phyloP scores from a whole-genome alignment of 2,329 filamentous ascomycete species.

The Nemania sp. region DNA sequence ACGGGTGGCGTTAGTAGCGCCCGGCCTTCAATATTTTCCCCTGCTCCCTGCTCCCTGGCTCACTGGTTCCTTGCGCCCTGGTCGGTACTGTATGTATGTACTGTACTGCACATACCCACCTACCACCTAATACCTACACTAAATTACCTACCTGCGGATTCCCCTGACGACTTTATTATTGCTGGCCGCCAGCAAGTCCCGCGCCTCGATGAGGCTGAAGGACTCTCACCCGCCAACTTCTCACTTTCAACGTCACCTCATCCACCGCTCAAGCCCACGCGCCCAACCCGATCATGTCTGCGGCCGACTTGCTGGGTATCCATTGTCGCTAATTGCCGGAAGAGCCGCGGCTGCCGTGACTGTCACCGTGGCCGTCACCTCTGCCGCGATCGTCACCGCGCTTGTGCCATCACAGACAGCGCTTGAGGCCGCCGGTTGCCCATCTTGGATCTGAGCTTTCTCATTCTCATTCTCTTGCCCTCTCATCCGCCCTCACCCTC shows the following conservation, averaged over 20 bases:
- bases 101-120: too few species aligned
- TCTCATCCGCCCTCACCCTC: too few species aligned
- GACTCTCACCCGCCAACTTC: conserved; percentile 25
- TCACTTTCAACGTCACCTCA: conserved; percentile 34
- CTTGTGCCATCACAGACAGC: conserved; percentile 1
- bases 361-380: conserved; percentile 2
- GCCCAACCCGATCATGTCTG: conserved; percentile 19
- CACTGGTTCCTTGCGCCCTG: too few species aligned
- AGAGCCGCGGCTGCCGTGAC: conserved; percentile 13
- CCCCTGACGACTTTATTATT: too few species aligned
- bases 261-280: conserved; percentile 21
- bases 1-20: neutral
- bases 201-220: conserved; percentile 36
- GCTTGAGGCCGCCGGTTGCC: conserved; percentile 21
- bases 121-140: too few species aligned
- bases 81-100: too few species aligned
- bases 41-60: too few species aligned
- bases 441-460: too few species aligned
- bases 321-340: conserved; percentile 15
- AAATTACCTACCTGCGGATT: too few species aligned
- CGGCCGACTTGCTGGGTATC: conserved; percentile 3
- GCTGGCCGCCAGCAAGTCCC: conserved; percentile 12
- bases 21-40: conserved; percentile 15
- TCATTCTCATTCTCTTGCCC: too few species aligned
- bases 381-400: neutral